Evolutionary conservation across 1,284 basidiomycete genomes (phyloP), one percentile per base, ranked within the genome.

Genomic region (Pascua guehoae): DNA sequence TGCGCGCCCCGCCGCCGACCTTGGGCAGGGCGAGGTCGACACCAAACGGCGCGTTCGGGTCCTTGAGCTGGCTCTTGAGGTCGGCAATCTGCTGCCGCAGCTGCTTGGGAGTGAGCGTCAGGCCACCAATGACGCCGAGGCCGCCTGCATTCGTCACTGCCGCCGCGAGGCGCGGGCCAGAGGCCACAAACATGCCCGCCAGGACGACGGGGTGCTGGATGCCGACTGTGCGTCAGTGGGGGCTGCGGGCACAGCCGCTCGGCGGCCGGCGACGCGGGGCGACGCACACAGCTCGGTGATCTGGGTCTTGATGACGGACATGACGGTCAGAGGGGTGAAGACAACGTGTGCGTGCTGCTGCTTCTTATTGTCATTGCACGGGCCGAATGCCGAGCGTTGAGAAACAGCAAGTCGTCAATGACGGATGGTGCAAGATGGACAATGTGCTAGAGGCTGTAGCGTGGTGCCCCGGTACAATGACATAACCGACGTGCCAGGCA

Each of bases 191-290:
- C 89, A 91, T 91, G 49, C 60, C 60, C 63, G 92, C 91, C 24
- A 95, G 85, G 60, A 94, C 77, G 65, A 95, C 83, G 46, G 91
- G 91, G 73, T 95, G 91, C 74, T 87, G 83, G 75, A 94, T 86
- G 56, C 84, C 84, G 77, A 95, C 71, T 75, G 56, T 32, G 10
- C 9, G 41, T 41, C 24, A 51, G 41, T 18, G 41, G 41, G 41
- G n/a, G n/a, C n/a, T n/a, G n/a, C n/a, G n/a, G n/a, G n/a, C n/a
- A n/a, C n/a, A n/a, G 12, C 41, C 2, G 41, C 4, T 3, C n/a
- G 41, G 14, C n/a, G 9, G 24, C 24, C 24, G 24, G 24, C 7
- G 24, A 32, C 24, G 24, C 24, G 24, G 7, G 4, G 16, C 38
- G 39, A 40, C 54, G 15, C 36, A 56, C 54, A 51, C 39, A 56